A percentile compares a stretch with the other conserved stretches of the same genome.
Conservation (phyloP, 2,329 filamentous ascomycete genomes). For the Botrytis fabae region DNA sequence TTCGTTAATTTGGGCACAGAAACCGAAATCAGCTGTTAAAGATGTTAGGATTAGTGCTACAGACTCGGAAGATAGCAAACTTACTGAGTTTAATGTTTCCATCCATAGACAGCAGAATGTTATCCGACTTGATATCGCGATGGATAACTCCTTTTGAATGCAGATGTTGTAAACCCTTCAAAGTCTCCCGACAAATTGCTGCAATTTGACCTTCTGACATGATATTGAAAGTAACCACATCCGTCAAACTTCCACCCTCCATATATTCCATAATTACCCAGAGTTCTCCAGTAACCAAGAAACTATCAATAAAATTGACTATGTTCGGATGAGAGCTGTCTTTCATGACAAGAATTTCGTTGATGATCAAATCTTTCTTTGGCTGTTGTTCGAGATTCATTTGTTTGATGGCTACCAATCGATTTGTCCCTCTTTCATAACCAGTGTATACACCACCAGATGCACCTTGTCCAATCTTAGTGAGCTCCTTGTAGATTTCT, state of each 20-base stretch:
- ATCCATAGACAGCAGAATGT: conserved; percentile 89
- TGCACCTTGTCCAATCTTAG: conserved; percentile 95
- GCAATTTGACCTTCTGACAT: conserved; percentile 98
- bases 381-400: conserved; percentile 99
- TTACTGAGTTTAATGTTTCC: conserved; percentile 96
- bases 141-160: conserved; percentile 99
- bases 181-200: conserved; percentile 88
- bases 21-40: conserved; percentile 84
- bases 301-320: conserved; percentile 99
- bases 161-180: conserved; percentile 88
- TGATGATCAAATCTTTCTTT: conserved; percentile 98
- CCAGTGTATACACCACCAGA: conserved; percentile 95
- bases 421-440: conserved; percentile 79
- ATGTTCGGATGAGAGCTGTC: conserved; percentile 98
- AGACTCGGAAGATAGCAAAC: conserved; percentile 41
- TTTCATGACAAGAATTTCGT: conserved; percentile 99
- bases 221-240: conserved; percentile 98
- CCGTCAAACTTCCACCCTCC: conserved; percentile 96
- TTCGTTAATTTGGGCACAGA: conserved; percentile 98
- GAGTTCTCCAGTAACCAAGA: conserved; percentile 81
- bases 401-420: conserved; percentile 96
- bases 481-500: conserved; percentile 80
- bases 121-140: conserved; percentile 98
- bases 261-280: conserved; percentile 99
- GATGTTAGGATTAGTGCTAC: conserved; percentile 39